Evolutionary conservation across 805 yeast species (phyloP), one percentile per base, ranked within the genome.

Genomic region (Teunomyces lycoperdinae): DNA sequence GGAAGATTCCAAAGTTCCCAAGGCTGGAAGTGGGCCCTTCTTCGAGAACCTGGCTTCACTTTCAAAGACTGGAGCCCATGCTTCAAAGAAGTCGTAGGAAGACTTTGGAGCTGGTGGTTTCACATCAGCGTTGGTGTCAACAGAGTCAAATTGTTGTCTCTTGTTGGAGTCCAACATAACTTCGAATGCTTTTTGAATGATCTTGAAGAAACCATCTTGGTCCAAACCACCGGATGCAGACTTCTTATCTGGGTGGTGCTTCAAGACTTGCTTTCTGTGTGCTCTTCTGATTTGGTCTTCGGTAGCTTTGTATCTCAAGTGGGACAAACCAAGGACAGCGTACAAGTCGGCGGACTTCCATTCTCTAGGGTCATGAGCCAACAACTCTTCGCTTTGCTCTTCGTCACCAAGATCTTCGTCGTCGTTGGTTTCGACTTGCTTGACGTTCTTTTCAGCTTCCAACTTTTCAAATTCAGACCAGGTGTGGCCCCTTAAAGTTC

Each of bases 231-330:
- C 96, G 51, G 83, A 68, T 45, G 92, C 96, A 61, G 96, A 90
- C 77, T 89, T 91, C 80, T 94, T 94, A 74, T 94, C 99, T 57
- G 99, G 99, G 70, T 94, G 99, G 71, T 92, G 97, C 76, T 85
- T 89, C 73, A 94, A 80, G 27, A 94, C 98, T 74, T 89, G 95
- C 69, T 85, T 86, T 79, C 99, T 86, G 80, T 92, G 97, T 49
- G 98, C 97, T 69, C 90, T 85, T 74, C 96, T 86, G 64, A 94
- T 84, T 72, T 91, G 97, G 61, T 85, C 95, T 60, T 85, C 91
- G 47, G 89, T 89, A 56, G 99, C 98, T 58, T 73, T 83, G 84
- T 80, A 85, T 78, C 99, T 85, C 70, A 88, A 82, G 67, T 89
- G 88, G 53, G 96, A 84, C 61, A 94, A 77, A 55, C 99, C 98